phyloP scores from a whole-genome alignment of 1,139 yeast species.

The Diutina mesorugosa region DNA sequence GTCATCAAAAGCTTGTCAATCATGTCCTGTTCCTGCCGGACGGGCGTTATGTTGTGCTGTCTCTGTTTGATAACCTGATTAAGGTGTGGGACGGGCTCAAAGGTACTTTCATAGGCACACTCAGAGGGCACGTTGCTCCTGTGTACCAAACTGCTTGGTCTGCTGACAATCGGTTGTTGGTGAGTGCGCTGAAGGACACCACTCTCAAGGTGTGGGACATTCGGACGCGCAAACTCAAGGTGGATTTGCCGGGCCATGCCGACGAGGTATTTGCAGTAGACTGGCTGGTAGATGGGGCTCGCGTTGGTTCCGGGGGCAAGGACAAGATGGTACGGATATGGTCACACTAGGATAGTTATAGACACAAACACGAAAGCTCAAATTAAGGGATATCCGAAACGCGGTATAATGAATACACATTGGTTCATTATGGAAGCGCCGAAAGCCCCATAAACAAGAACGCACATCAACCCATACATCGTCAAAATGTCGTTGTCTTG shows the following conservation, averaged over 20 bases:
- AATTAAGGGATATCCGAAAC: too few species aligned
- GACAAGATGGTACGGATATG: conserved; percentile 89
- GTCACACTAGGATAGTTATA: conserved; percentile 44
- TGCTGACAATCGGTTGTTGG: conserved; percentile 81
- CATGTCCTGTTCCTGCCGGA: conserved; percentile 96
- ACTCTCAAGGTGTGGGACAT: conserved; percentile 97
- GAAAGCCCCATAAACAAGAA: not conserved
- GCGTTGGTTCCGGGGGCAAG: conserved; percentile 93
- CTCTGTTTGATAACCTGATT: conserved; percentile 89
- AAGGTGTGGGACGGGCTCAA: conserved; percentile 94
- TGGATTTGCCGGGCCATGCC: conserved; percentile 88
- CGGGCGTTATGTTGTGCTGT: conserved; percentile 81
- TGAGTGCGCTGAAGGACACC: conserved; percentile 91
- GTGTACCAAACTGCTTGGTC: conserved; percentile 99
- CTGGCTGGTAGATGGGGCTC: conserved; percentile 92
- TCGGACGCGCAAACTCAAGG: conserved; percentile 66
- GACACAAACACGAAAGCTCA: conserved; percentile 3
- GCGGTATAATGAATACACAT: not conserved
- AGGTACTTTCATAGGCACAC: conserved; percentile 80
- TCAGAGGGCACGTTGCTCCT: conserved; percentile 96
- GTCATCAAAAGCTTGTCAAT: conserved; percentile 92
- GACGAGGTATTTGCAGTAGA: conserved; percentile 97
- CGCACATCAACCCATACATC: not conserved
- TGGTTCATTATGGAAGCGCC: not conserved
- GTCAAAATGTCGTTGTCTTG: not conserved